Evolutionary conservation across 805 yeast genomes (phyloP), one percentile per base, ranked within the genome.

Genomic region (Aciculoconidium aculeatum): DNA sequence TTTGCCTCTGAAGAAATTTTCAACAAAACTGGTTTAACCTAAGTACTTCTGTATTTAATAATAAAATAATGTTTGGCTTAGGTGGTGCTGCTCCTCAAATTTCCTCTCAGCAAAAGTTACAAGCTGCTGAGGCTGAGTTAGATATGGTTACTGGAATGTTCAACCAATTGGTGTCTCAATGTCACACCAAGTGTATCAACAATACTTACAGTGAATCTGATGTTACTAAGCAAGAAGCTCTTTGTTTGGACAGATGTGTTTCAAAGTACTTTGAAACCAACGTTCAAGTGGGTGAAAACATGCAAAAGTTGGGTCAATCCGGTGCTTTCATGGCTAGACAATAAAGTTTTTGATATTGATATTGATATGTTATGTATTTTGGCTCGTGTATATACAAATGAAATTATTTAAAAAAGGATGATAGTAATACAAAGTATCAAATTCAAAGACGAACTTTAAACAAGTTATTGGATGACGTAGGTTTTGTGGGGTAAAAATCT

Each of bases 101-200:
- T 41, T 67, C 81, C 15, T 72, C 86, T 22, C 81, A 79, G 41
- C 87, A 80, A 56, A 83, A 83, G 57, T 68, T 83, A 38, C 71
- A 72, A 49, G 95, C 95, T 43, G 98, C 98, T 30, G 97, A 90
- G 65, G 84, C 95, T 34, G 98, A 90, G 61, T 72, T 90, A 44
- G 98, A 90, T 58, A 81, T 92, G 78, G 95, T 90, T 46, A 88
- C 96, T 21, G 95, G 92, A 46, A 87, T 90, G 96, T 90, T 90
- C 76, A 90, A 90, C 75, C 45, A 79, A 49, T 68, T 88, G 49
- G 94, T 87, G 14, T 88, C 80, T 49, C 80, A 85, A 45, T 88
- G 97, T 57, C 92, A 88, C 60, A 58, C 65, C 44, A 88, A 88
- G 65, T 88, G 97, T 66, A 81, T 87, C 53, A 70, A 48, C 51